A percentile compares a stretch with the other conserved stretches of the same genome.
phyloP scores from a whole-genome alignment of 2,329 filamentous ascomycete genomes.

The Fusarium xyrophilum region DNA sequence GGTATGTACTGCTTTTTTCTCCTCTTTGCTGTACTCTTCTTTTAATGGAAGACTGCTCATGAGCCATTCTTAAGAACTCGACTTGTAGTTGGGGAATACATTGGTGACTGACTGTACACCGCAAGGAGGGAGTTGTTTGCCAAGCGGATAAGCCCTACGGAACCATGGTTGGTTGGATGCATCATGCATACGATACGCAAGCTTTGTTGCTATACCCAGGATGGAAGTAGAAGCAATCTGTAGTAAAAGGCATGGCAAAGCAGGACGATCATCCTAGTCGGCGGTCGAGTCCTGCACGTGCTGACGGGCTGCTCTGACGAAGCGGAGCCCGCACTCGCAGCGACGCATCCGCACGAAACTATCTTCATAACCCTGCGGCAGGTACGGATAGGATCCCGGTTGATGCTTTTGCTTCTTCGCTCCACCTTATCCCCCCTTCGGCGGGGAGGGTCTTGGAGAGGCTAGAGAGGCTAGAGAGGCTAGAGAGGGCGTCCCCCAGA shows the following conservation, averaged over 20 bases:
- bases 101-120: neutral
- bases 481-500: conserved; percentile 19
- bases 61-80: neutral
- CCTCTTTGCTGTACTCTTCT: neutral
- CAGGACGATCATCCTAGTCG: conserved; percentile 27
- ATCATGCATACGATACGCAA: conserved; percentile 26
- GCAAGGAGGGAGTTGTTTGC: neutral
- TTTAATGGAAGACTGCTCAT: neutral
- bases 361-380: conserved; percentile 36
- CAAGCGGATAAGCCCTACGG: neutral
- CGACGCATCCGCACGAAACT: conserved; percentile 17
- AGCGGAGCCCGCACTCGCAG: conserved; percentile 11
- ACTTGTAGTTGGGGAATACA: neutral
- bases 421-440: conserved; percentile 36
- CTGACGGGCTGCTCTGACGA: conserved; percentile 21
- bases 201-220: conserved; percentile 15
- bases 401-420: conserved; percentile 41
- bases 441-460: conserved; percentile 25
- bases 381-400: conserved; percentile 42
- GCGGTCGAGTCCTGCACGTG: conserved; percentile 26
- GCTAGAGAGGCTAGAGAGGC: too few species aligned
- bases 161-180: conserved; percentile 23
- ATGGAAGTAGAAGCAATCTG: conserved; percentile 22
- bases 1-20: neutral
- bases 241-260: conserved; percentile 29